Evolutionary conservation across 495 filamentous ascomycete genomes (phyloP).

Genomic region (Penicillium odoratum): DNA sequence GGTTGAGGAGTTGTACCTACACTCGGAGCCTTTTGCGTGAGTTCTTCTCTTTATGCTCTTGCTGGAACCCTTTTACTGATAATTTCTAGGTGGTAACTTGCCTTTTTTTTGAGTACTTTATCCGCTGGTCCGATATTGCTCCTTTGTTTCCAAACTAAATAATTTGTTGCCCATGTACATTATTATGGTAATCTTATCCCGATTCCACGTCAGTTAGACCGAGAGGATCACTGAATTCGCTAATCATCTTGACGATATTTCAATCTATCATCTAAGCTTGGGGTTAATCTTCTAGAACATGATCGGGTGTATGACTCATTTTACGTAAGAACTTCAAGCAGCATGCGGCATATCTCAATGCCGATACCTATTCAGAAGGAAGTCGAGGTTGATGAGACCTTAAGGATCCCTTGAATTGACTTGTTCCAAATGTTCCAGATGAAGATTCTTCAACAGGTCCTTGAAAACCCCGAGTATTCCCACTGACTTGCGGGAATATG

Average conservation of each 20-base stretch:
- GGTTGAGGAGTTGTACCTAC: conserved; percentile 52
- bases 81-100: not conserved
- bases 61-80: not conserved
- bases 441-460: no score
- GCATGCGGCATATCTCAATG: no score
- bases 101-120: not conserved
- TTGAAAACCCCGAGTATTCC: no score
- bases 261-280: no score
- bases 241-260: not conserved
- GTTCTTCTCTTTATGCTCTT: conserved; percentile 1
- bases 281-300: no score
- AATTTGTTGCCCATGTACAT: not conserved
- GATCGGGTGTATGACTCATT: no score
- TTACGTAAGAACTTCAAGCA: no score
- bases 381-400: no score
- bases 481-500: no score
- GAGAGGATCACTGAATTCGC: not conserved
- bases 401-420: no score
- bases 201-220: not conserved
- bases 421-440: no score
- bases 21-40: conserved; percentile 55
- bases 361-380: no score
- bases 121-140: conserved; percentile 10
- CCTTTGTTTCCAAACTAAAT: not conserved
- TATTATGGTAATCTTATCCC: not conserved